Percentiles rank a stretch among this genome's conserved stretches.
phyloP scores from a whole-genome alignment of 805 yeast genomes.

The Candida sonorensis region DNA sequence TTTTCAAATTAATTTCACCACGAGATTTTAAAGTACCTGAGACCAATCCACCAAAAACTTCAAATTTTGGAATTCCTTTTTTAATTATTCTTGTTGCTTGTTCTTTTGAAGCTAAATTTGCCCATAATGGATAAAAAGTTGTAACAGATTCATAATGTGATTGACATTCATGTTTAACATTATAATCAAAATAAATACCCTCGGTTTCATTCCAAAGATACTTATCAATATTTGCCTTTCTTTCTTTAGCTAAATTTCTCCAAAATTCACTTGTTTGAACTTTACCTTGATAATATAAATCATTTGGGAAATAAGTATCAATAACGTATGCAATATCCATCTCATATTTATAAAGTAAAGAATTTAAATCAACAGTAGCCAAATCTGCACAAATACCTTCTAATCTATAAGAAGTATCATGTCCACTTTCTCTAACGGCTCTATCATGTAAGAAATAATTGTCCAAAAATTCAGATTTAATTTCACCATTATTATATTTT shows the following conservation, averaged over 20 bases:
- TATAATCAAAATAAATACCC: slow-evolving; percentile 80
- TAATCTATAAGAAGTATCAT: slow-evolving; percentile 85
- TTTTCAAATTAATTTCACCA: slow-evolving; percentile 58
- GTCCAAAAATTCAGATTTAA: slow-evolving; percentile 77
- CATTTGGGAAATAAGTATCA: slow-evolving; percentile 46
- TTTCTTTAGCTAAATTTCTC: slow-evolving; percentile 46
- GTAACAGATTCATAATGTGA: slow-evolving; percentile 80
- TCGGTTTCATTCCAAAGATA: slow-evolving; percentile 80
- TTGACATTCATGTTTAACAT: slow-evolving; percentile 49
- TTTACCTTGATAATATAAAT: slow-evolving; percentile 37
- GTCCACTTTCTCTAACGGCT: slow-evolving; percentile 95
- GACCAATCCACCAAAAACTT: slow-evolving; percentile 82
- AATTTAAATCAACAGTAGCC: slow-evolving; percentile 86
- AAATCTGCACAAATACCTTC: slow-evolving; percentile 86
- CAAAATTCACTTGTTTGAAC: slow-evolving; percentile 45
- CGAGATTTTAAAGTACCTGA: slow-evolving; percentile 74
- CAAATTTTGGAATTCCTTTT: slow-evolving; percentile 60
- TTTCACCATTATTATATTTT: slow-evolving; percentile 58
- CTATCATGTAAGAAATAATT: slow-evolving; percentile 86
- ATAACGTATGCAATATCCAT: slow-evolving; percentile 68
- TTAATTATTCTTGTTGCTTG: slow-evolving; percentile 63
- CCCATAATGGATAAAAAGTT: slow-evolving; percentile 88
- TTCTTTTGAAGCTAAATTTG: slow-evolving; percentile 54
- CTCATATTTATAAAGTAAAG: slow-evolving; percentile 85
- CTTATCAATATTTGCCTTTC: slow-evolving; percentile 52